Conservation (phyloP, 2,329 filamentous ascomycete species). For the Bisporella sp. region DNA sequence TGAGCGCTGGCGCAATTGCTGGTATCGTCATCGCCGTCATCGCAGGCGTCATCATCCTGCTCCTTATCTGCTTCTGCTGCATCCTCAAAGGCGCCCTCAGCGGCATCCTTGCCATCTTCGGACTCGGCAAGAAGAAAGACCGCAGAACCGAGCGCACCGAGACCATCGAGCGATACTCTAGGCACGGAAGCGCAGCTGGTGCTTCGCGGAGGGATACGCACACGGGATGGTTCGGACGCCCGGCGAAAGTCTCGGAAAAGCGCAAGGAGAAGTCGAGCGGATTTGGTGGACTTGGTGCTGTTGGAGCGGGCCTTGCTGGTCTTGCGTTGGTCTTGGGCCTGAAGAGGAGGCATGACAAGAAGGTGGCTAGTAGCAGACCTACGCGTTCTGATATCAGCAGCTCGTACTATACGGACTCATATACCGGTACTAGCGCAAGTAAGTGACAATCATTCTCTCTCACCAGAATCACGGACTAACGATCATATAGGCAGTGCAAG, state of each 20-base stretch:
- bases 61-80: conserved; percentile 70
- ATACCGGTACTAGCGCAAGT: conserved; percentile 27
- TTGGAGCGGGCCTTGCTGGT: conserved; percentile 24
- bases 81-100: conserved; percentile 57
- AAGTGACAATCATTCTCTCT: conserved; percentile 11
- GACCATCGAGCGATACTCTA: conserved; percentile 52
- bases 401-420: conserved; percentile 26
- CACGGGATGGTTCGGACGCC: conserved; percentile 50
- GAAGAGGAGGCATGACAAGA: conserved; percentile 23
- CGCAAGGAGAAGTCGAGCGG: conserved; percentile 41
- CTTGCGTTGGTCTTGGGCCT: conserved; percentile 24
- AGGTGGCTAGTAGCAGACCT: conserved; percentile 13
- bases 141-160: conserved; percentile 45
- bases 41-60: conserved; percentile 57
- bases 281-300: conserved; percentile 44
- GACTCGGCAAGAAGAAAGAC: conserved; percentile 45
- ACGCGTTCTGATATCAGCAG: conserved; percentile 19
- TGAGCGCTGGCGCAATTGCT: conserved; percentile 69
- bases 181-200: conserved; percentile 34
- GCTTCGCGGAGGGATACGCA: conserved; percentile 25
- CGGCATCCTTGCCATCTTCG: conserved; percentile 52
- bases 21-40: conserved; percentile 74
- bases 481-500: conserved; percentile 20
- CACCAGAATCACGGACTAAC: conserved; percentile 10
- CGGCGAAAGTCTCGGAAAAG: conserved; percentile 33